Conservation (phyloP, 495 filamentous ascomycete genomes). For the Aspergillus incahuasiensis region DNA sequence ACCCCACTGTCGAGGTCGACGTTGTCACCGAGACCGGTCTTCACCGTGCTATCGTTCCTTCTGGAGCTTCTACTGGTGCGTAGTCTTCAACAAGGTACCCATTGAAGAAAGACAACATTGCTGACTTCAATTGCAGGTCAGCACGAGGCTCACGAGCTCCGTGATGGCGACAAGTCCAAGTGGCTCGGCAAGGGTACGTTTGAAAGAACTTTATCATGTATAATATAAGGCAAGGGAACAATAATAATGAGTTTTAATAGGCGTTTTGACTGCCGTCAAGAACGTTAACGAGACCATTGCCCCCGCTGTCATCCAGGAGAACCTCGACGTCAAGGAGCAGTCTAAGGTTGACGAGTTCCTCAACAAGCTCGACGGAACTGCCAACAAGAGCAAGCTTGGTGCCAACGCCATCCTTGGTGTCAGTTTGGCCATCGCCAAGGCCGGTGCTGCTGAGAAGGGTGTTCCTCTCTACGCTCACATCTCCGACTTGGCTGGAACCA, state of each 20-base stretch:
- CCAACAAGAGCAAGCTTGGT: constrained; percentile 97
- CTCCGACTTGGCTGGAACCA: constrained; percentile 96
- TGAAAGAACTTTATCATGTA: background rate
- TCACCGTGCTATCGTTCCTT: constrained; percentile 97
- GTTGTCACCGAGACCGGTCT: constrained; percentile 94
- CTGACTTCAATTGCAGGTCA: constrained; percentile 57
- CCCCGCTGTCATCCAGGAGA: constrained; percentile 86
- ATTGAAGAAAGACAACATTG: background rate
- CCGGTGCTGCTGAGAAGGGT: constrained; percentile 95
- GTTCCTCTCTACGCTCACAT: constrained; percentile 97
- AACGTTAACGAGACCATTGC: constrained; percentile 95
- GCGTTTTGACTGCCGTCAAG: constrained; percentile 87
- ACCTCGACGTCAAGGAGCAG: constrained; percentile 97
- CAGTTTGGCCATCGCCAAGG: constrained; percentile 93
- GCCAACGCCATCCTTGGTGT: constrained; percentile 99
- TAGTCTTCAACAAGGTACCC: constrained; percentile 17
- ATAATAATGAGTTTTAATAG: constrained; percentile 25
- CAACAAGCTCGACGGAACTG: constrained; percentile 89
- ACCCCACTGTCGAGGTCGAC: constrained; percentile 94
- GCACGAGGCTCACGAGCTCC: constrained; percentile 97
- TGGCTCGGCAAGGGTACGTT: constrained; percentile 86
- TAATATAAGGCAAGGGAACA: background rate
- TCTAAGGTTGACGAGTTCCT: constrained; percentile 88
- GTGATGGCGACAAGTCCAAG: constrained; percentile 95
- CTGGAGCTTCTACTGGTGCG: constrained; percentile 92